Conservation (phyloP, 768 basidiomycete genomes). For the Crucibulum laeve region DNA sequence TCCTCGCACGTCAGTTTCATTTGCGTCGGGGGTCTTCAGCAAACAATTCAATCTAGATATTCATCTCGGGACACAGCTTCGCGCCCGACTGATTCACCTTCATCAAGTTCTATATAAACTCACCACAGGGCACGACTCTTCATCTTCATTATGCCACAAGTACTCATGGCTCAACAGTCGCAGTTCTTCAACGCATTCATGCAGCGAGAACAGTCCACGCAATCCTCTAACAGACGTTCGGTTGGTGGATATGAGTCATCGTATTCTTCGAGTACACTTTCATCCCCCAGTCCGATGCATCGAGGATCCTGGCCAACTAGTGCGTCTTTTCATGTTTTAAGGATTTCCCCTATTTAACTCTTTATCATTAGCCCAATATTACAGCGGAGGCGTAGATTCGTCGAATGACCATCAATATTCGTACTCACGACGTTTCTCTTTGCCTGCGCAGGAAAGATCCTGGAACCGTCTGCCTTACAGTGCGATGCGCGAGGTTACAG, state of each 20-base stretch:
- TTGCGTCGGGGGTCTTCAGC: too few species aligned
- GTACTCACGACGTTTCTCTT: neutral
- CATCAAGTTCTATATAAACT: too few species aligned
- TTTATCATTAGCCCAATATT: neutral
- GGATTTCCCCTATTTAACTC: neutral
- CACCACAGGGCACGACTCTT: neutral
- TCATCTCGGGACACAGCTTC: neutral
- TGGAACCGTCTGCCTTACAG: neutral
- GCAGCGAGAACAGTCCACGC: neutral
- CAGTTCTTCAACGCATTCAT: neutral
- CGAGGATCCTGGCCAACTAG: neutral
- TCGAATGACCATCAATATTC: neutral
- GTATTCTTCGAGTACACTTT: neutral
- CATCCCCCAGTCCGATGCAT: neutral
- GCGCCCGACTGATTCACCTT: neutral
- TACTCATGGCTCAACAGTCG: neutral
- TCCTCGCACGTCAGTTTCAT: too few species aligned
- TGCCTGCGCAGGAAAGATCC: neutral
- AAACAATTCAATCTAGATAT: neutral
- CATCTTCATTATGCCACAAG: neutral
- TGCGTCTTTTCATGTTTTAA: neutral
- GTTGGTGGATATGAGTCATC: neutral
- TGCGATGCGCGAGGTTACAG: too few species aligned
- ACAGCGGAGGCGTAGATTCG: neutral
- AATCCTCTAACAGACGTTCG: neutral